Conservation (phyloP, 768 basidiomycete genomes). For the Phanerodontia chrysosporium region DNA sequence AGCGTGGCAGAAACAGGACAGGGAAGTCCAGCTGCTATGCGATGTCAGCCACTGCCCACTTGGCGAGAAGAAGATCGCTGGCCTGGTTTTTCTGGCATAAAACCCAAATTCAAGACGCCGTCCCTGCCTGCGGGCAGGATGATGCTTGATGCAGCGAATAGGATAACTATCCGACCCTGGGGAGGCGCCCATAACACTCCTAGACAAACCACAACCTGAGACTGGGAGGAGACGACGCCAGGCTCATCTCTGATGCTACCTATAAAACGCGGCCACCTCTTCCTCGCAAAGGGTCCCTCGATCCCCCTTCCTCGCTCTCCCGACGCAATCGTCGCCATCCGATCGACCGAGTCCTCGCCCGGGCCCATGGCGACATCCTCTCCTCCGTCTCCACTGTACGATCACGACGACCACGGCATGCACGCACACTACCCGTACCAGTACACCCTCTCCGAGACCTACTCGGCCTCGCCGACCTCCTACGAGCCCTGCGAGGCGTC, state of each 20-base stretch:
- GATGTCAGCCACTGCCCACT: neutral
- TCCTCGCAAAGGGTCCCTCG: neutral
- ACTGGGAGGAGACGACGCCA: neutral
- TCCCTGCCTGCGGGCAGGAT: neutral
- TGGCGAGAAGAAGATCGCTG: constrained; percentile 6
- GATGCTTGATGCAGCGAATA: constrained; percentile 1
- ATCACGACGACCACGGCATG: neutral
- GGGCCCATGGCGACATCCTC: constrained; percentile 5
- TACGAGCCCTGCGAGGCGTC: neutral
- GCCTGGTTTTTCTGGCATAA: neutral
- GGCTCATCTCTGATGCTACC: neutral
- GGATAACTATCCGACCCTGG: neutral
- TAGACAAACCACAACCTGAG: constrained; percentile 6
- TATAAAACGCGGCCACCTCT: constrained; percentile 6
- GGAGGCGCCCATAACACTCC: neutral
- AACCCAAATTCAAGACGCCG: neutral
- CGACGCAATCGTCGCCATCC: neutral
- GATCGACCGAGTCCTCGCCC: constrained; percentile 4
- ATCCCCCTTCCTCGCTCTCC: constrained; percentile 2
- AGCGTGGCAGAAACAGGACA: neutral
- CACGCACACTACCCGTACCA: neutral
- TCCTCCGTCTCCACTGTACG: constrained; percentile 5
- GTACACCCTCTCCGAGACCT: neutral
- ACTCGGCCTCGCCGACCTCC: neutral
- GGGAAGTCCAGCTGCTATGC: neutral